A percentile compares a stretch with the other conserved stretches of the same genome.
These are phyloP conservation scores for Curvularia sp. DNA, from an alignment of 2,329 filamentous ascomycete genomes.

Conservation along the genomic window DNA sequence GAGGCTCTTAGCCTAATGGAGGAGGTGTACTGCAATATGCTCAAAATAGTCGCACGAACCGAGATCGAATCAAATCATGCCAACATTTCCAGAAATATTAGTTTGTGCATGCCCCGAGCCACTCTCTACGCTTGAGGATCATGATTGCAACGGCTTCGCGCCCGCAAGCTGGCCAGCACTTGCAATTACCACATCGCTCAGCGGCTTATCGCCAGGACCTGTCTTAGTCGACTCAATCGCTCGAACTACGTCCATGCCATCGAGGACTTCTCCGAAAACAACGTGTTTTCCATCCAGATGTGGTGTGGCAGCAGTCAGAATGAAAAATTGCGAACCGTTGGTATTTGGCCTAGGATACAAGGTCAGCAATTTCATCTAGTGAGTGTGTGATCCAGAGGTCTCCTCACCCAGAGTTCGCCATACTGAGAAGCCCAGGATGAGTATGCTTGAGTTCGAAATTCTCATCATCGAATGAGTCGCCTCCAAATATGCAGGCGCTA, in stretches of 20 bases:
- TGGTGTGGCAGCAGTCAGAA: slow-evolving; percentile 93
- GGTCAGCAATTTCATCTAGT: background rate
- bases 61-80: background rate
- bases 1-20: no score
- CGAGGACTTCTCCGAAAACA: slow-evolving; percentile 87
- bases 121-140: background rate
- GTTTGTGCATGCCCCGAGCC: background rate
- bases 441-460: slow-evolving; percentile 91
- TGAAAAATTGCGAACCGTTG: slow-evolving; percentile 97
- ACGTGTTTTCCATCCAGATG: slow-evolving; percentile 97
- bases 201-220: slow-evolving; percentile 6
- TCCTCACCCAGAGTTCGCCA: slow-evolving; percentile 80
- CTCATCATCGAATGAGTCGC: slow-evolving; percentile 82
- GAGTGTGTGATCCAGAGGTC: background rate
- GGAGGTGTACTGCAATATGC: background rate
- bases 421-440: slow-evolving; percentile 93
- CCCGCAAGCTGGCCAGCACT: slow-evolving; percentile 17
- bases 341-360: slow-evolving; percentile 71
- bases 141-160: slow-evolving; percentile 11
- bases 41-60: background rate
- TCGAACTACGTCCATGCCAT: slow-evolving; percentile 90
- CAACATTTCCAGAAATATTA: background rate
- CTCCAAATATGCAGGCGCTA: slow-evolving; percentile 88
- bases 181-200: slow-evolving; percentile 16
- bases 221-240: slow-evolving; percentile 84